Conservation (phyloP, 768 basidiomycete species). For the Xerocomellus amylosporus region DNA sequence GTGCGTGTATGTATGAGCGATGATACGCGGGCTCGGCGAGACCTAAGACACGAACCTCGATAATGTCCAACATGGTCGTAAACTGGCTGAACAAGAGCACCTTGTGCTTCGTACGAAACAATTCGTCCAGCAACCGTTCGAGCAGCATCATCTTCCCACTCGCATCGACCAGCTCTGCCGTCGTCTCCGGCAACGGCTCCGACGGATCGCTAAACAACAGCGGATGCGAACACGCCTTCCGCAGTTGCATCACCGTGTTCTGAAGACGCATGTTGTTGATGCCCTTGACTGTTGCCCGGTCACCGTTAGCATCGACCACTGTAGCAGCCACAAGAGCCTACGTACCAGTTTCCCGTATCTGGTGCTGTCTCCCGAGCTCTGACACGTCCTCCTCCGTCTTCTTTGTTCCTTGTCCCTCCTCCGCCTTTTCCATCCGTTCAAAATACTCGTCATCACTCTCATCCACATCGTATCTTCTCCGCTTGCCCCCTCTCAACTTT, state of each 20-base stretch:
- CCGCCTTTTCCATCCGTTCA: conserved; percentile 51
- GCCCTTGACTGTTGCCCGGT: conserved; percentile 55
- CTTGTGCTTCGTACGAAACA: conserved; percentile 80
- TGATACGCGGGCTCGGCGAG: too few species aligned
- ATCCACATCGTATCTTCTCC: conserved; percentile 53
- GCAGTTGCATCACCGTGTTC: conserved; percentile 95
- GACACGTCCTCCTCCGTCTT: conserved; percentile 46
- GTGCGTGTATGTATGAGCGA: background rate
- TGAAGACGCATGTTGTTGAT: conserved; percentile 93
- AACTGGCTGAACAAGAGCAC: conserved; percentile 91
- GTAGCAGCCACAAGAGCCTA: background rate
- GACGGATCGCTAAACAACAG: conserved; percentile 65
- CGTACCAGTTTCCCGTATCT: conserved; percentile 59
- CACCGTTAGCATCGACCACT: conserved; percentile 1
- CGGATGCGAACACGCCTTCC: conserved; percentile 94
- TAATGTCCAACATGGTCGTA: conserved; percentile 93
- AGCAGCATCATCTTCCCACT: conserved; percentile 98
- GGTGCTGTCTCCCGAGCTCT: conserved; percentile 56
- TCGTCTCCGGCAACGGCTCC: conserved; percentile 46
- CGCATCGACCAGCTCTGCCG: conserved; percentile 77
- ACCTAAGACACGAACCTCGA: conserved; percentile 58
- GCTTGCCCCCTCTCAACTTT: conserved; percentile 35
- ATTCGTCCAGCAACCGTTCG: conserved; percentile 77
- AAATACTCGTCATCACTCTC: conserved; percentile 66
- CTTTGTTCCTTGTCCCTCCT: conserved; percentile 36